These are phyloP conservation scores for Yamadazyma takamatsuzukensis DNA, from an alignment of 805 yeast genomes.

Conservation along the genomic window DNA sequence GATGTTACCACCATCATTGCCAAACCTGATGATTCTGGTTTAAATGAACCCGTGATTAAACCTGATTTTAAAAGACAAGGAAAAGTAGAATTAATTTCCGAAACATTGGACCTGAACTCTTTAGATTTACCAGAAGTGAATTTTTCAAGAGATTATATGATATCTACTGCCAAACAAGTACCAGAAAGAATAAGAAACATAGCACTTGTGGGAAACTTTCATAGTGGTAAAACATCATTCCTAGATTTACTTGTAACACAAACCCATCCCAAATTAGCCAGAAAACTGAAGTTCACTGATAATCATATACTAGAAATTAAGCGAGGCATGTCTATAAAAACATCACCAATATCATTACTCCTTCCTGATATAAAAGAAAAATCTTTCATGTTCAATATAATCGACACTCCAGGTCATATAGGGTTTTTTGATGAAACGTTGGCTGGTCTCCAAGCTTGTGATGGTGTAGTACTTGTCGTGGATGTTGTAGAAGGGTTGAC, in stretches of 20 bases:
- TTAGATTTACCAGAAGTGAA: constrained; percentile 26
- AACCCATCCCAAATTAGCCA: constrained; percentile 50
- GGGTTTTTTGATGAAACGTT: constrained; percentile 77
- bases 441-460: constrained; percentile 54
- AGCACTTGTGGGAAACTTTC: constrained; percentile 74
- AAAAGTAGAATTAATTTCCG: constrained; percentile 37
- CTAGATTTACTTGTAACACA: constrained; percentile 64
- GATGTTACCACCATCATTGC: constrained; percentile 64
- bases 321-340: constrained; percentile 65
- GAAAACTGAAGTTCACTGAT: constrained; percentile 62
- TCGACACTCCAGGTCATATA: constrained; percentile 92
- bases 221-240: constrained; percentile 83
- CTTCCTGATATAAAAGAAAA: constrained; percentile 47
- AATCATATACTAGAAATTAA: constrained; percentile 64
- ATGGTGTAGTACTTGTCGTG: constrained; percentile 66
- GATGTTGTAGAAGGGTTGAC: constrained; percentile 85
- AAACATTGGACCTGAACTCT: constrained; percentile 36
- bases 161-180: constrained; percentile 36
- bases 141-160: constrained; percentile 63
- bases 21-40: constrained; percentile 29
- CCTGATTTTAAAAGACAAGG: constrained; percentile 26
- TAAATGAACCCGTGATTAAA: constrained; percentile 18
- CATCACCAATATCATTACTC: constrained; percentile 60
- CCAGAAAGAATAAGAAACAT: constrained; percentile 72
- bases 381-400: constrained; percentile 56